Conservation (phyloP, 306 rosid species). For the Vicia villosa region DNA sequence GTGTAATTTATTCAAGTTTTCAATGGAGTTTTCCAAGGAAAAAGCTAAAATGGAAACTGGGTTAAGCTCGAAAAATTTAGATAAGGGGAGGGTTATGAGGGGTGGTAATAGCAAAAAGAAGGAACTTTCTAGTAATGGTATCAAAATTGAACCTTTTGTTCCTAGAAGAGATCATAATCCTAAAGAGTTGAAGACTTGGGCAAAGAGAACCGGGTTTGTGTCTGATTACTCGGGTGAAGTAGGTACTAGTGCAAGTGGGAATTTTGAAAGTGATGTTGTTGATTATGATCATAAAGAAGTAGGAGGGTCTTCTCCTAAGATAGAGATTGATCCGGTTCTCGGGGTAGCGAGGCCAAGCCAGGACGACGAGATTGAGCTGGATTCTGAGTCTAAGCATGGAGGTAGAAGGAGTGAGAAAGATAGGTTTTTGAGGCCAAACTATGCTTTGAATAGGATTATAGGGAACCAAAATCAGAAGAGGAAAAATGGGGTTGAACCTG, state of each 20-base stretch:
- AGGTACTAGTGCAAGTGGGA: constrained; percentile 59
- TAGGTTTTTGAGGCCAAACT: constrained; percentile 42
- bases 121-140: constrained; percentile 36
- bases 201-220: constrained; percentile 87
- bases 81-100: constrained; percentile 38
- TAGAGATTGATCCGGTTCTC: constrained; percentile 81
- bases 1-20: constrained; percentile 4
- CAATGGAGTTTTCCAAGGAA: constrained; percentile 24
- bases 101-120: constrained; percentile 33
- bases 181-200: constrained; percentile 81
- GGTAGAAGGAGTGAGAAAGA: constrained; percentile 43
- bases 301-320: constrained; percentile 73
- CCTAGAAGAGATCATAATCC: constrained; percentile 73
- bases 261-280: constrained; percentile 41
- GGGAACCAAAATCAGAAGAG: constrained; percentile 45
- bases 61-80: constrained; percentile 44
- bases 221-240: constrained; percentile 74
- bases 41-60: constrained; percentile 54
- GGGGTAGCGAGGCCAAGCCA: constrained; percentile 58
- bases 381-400: constrained; percentile 44
- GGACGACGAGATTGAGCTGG: constrained; percentile 65
- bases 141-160: constrained; percentile 61
- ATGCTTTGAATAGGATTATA: constrained; percentile 43
- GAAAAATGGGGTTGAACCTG: constrained; percentile 46
- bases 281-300: constrained; percentile 51